Evolutionary conservation across 1,284 basidiomycete genomes (phyloP).

Genomic region (Xerocomus cyaneibrunnescens): DNA sequence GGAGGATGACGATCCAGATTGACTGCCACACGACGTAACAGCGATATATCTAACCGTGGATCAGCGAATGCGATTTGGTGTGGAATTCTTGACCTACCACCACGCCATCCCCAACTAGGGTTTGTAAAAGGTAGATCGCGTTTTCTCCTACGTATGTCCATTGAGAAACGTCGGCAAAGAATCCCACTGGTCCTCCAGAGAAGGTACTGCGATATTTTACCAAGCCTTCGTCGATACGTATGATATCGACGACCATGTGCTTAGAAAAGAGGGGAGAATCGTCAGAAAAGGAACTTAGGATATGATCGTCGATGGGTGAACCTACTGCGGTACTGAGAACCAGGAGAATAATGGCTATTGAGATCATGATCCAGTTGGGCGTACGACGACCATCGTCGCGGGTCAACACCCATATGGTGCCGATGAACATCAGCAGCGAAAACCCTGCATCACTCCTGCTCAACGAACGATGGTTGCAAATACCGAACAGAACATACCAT

Average conservation of each 20-base stretch:
- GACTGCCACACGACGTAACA: slow-evolving; percentile 32
- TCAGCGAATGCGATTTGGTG: no score
- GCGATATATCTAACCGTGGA: slow-evolving; percentile 7
- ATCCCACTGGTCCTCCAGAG: not conserved
- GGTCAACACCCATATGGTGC: slow-evolving; percentile 8
- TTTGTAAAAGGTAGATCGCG: slow-evolving; percentile 19
- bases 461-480: not conserved
- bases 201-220: not conserved
- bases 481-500: slow-evolving; percentile 6
- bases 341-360: slow-evolving; percentile 9
- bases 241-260: not conserved
- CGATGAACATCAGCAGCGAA: slow-evolving; percentile 16
- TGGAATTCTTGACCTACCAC: slow-evolving; percentile 3
- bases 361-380: not conserved
- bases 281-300: not conserved
- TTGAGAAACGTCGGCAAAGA: slow-evolving; percentile 1
- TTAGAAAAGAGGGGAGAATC: not conserved
- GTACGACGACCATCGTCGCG: not conserved
- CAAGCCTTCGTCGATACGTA: slow-evolving; percentile 1
- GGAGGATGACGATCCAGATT: slow-evolving; percentile 21
- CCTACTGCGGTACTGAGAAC: slow-evolving; percentile 14
- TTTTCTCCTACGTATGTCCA: slow-evolving; percentile 15
- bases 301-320: not conserved
- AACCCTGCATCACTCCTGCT: slow-evolving; percentile 8
- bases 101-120: slow-evolving; percentile 8